Evolutionary conservation across 2,329 filamentous ascomycete species (phyloP).

Genomic region (Teratosphaeria destructans): DNA sequence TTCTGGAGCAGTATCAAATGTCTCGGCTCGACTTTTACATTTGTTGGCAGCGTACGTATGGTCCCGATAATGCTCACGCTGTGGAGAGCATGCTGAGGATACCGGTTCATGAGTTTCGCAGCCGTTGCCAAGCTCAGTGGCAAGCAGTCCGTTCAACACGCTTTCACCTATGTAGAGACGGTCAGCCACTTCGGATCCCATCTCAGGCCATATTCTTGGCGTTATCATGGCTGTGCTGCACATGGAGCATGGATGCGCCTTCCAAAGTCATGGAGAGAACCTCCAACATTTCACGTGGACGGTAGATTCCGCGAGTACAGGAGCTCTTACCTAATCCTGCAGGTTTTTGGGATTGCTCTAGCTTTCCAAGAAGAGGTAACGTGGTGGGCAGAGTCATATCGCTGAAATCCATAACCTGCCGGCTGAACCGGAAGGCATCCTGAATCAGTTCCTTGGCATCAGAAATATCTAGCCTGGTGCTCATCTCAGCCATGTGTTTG

Average conservation of each 20-base stretch:
- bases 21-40: background rate
- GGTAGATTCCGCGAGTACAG: background rate
- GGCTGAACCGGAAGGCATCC: background rate
- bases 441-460: background rate
- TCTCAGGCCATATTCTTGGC: background rate
- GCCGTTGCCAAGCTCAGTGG: background rate
- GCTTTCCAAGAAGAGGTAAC: background rate
- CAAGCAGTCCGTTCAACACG: background rate
- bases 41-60: background rate
- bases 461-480: background rate
- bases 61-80: background rate
- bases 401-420: background rate
- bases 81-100: background rate
- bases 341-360: background rate
- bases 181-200: background rate
- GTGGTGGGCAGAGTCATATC: background rate
- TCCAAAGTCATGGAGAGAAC: no score
- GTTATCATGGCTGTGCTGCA: no score
- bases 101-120: background rate
- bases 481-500: background rate
- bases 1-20: constrained; percentile 1
- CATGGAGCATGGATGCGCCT: no score
- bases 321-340: background rate
- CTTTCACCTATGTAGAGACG: background rate
- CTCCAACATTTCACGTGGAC: background rate